phyloP scores from a whole-genome alignment of 805 yeast genomes.

The Metschnikowia chrysomelidarum region DNA sequence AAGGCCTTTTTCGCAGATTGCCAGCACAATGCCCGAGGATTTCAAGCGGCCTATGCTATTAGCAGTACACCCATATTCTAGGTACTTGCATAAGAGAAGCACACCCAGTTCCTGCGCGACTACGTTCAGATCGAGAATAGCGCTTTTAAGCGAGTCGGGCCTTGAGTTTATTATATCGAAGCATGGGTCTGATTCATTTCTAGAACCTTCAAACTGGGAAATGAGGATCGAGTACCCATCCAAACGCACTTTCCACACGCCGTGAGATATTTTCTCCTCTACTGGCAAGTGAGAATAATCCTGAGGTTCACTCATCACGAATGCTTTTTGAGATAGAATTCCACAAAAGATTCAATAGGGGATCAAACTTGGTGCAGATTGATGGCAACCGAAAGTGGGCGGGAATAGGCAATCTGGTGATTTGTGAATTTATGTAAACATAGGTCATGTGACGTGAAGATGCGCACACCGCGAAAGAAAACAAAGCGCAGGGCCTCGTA shows the following conservation, averaged over 20 bases:
- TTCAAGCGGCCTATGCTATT: constrained; percentile 41
- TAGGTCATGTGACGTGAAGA: too few species aligned
- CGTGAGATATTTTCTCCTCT: constrained; percentile 52
- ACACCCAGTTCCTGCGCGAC: constrained; percentile 89
- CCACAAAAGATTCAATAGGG: too few species aligned
- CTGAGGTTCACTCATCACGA: constrained; percentile 30
- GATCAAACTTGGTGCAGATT: too few species aligned
- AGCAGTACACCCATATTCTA: constrained; percentile 54
- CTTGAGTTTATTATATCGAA: constrained; percentile 49
- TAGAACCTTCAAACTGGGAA: constrained; percentile 49
- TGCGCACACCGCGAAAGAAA: too few species aligned
- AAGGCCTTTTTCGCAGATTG: constrained; percentile 79
- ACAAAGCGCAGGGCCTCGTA: too few species aligned
- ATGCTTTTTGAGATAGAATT: too few species aligned
- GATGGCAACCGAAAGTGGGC: too few species aligned
- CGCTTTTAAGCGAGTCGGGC: constrained; percentile 55
- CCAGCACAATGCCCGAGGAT: constrained; percentile 36
- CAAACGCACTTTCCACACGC: constrained; percentile 79
- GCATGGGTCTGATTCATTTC: constrained; percentile 54
- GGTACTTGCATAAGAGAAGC: constrained; percentile 49
- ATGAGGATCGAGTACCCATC: constrained; percentile 73
- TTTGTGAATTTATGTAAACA: too few species aligned
- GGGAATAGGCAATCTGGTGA: too few species aligned
- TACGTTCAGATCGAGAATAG: constrained; percentile 78
- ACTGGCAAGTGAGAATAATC: constrained; percentile 65